Conservation (phyloP, 2,329 filamentous ascomycete species). For the Ceratocystis colombiana region DNA sequence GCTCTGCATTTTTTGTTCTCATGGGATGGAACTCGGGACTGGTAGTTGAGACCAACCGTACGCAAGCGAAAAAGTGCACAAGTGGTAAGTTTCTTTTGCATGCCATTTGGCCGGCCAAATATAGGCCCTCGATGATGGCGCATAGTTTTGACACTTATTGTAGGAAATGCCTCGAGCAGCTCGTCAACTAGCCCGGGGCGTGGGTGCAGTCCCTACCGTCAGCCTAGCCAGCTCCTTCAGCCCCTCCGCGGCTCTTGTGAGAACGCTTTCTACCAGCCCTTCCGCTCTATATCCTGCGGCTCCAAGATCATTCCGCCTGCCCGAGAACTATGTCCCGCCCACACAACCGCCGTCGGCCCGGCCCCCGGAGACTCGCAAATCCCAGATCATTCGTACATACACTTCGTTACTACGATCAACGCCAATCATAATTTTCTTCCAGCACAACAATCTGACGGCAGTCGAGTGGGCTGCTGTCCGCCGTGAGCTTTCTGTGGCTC, state of each 20-base stretch:
- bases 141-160: neutral
- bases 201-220: slow-evolving; percentile 4
- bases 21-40: neutral
- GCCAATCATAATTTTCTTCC: slow-evolving; percentile 75
- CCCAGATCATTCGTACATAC: slow-evolving; percentile 77
- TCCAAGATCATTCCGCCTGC: slow-evolving; percentile 32
- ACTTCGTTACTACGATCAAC: slow-evolving; percentile 78
- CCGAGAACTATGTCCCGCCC: slow-evolving; percentile 46
- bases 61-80: neutral
- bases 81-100: neutral
- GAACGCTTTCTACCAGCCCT: slow-evolving; percentile 14
- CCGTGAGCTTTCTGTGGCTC: slow-evolving; percentile 37
- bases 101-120: neutral
- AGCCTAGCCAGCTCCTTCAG: slow-evolving; percentile 5
- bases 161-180: slow-evolving; percentile 24
- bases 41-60: neutral
- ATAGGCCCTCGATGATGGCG: neutral
- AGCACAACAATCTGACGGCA: slow-evolving; percentile 59
- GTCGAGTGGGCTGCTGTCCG: slow-evolving; percentile 47
- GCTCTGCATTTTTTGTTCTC: slow-evolving; percentile 4
- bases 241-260: slow-evolving; percentile 12
- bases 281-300: slow-evolving; percentile 29
- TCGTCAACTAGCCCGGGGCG: slow-evolving; percentile 22
- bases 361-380: slow-evolving; percentile 76
- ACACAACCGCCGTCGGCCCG: slow-evolving; percentile 83